phyloP scores from a whole-genome alignment of 306 rosid species.

The Rosa persica region DNA sequence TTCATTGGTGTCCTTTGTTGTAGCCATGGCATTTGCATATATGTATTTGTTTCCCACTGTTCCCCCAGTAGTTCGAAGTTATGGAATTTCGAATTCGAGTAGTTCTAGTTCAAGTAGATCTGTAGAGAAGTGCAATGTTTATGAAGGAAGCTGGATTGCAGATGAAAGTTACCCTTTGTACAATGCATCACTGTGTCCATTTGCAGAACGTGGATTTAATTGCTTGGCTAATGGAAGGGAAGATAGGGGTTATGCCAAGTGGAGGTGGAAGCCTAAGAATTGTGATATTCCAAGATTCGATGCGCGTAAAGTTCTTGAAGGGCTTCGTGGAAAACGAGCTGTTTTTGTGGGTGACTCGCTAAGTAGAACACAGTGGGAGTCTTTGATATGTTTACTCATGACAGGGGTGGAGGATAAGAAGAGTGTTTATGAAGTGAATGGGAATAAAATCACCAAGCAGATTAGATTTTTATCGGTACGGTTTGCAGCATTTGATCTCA shows the following conservation, averaged over 20 bases:
- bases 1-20: conserved; percentile 47
- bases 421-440: conserved; percentile 77
- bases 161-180: conserved; percentile 80
- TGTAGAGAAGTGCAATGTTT: conserved; percentile 54
- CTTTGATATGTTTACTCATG: conserved; percentile 80
- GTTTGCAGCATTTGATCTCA: conserved; percentile 55
- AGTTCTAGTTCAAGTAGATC: conserved; percentile 29
- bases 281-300: conserved; percentile 77
- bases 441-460: conserved; percentile 61
- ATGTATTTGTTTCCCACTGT: conserved; percentile 48
- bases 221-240: conserved; percentile 79
- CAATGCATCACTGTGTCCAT: conserved; percentile 73
- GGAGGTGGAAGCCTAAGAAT: conserved; percentile 82
- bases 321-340: conserved; percentile 74
- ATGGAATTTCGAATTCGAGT: conserved; percentile 29
- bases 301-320: conserved; percentile 46
- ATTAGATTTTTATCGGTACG: conserved; percentile 64
- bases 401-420: conserved; percentile 72
- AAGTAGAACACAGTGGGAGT: conserved; percentile 97
- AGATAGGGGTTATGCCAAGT: conserved; percentile 61
- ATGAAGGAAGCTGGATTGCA: conserved; percentile 72
- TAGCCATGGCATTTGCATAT: conserved; percentile 49
- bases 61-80: conserved; percentile 31
- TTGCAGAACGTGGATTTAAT: conserved; percentile 70
- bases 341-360: conserved; percentile 89